A percentile compares a stretch with the other conserved stretches of the same genome.
Evolutionary conservation across 1,284 basidiomycete genomes (phyloP).

Genomic region (Trichosporon coremiiforme): DNA sequence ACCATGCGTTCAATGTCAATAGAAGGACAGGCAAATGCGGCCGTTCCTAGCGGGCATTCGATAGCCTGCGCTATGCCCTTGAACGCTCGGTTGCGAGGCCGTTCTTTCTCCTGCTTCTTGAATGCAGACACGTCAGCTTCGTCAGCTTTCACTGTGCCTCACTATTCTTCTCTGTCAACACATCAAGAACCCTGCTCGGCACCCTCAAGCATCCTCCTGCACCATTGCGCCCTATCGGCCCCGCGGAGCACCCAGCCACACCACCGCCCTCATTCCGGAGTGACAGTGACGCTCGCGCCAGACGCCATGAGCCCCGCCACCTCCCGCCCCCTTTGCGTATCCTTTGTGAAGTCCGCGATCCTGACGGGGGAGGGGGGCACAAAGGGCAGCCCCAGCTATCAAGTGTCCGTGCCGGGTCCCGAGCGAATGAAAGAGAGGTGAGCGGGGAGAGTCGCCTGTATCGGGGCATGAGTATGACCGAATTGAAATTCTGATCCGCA

Average conservation of each 20-base stretch:
- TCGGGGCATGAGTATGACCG: not conserved
- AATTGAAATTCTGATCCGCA: not conserved
- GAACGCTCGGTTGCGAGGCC: not conserved
- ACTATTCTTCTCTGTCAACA: not conserved
- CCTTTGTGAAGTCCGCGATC: not conserved
- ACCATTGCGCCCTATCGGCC: not conserved
- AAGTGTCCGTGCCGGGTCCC: not conserved
- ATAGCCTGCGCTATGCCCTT: not conserved
- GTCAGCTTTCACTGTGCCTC: not conserved
- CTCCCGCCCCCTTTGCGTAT: not conserved
- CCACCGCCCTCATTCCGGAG: not conserved
- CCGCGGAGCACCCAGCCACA: not conserved
- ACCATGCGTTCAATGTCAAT: not conserved
- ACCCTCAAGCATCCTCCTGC: not conserved
- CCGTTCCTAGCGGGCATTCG: not conserved
- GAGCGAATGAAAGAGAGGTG: not conserved
- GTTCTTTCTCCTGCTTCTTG: not conserved
- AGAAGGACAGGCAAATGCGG: not conserved
- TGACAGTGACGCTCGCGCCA: conserved; percentile 1
- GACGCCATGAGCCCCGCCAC: not conserved
- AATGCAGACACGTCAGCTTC: not conserved
- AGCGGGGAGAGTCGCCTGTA: not conserved
- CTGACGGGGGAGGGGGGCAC: not conserved
- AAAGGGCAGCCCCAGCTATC: not conserved
- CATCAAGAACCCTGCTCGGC: not conserved